A percentile compares a stretch with the other conserved stretches of the same genome.
These are phyloP conservation scores for Ogataea naganishii DNA, from an alignment of 805 yeast species.

Conservation along the genomic window DNA sequence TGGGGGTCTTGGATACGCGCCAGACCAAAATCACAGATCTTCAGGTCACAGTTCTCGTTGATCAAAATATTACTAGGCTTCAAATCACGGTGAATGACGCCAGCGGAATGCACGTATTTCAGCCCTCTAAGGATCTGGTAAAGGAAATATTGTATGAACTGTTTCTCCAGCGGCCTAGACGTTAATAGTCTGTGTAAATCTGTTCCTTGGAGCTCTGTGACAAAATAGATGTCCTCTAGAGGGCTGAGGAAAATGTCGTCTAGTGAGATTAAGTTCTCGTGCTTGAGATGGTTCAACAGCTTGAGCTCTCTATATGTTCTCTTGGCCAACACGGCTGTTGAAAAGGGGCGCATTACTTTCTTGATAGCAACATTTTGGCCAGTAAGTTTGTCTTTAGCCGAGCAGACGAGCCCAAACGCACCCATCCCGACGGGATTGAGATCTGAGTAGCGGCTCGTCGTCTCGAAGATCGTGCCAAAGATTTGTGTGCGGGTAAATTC, in stretches of 20 bases:
- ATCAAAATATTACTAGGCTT: constrained; percentile 87
- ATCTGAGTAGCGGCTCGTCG: constrained; percentile 82
- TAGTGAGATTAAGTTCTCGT: constrained; percentile 86
- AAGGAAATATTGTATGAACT: constrained; percentile 91
- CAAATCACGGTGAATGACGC: constrained; percentile 87
- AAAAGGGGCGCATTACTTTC: constrained; percentile 95
- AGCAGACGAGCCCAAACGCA: constrained; percentile 95
- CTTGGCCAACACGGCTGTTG: constrained; percentile 90
- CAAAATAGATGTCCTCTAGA: constrained; percentile 90
- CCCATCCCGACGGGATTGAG: constrained; percentile 99
- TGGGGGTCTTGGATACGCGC: constrained; percentile 98
- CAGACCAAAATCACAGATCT: constrained; percentile 92
- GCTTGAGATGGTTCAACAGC: constrained; percentile 84
- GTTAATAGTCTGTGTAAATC: constrained; percentile 88
- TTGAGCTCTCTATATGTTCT: constrained; percentile 95
- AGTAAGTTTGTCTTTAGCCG: constrained; percentile 87
- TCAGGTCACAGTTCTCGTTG: constrained; percentile 91
- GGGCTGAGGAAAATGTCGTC: constrained; percentile 94
- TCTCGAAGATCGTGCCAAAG: constrained; percentile 92
- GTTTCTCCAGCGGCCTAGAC: constrained; percentile 90
- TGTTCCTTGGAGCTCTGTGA: constrained; percentile 94
- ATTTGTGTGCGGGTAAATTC: constrained; percentile 71
- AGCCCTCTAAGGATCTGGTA: constrained; percentile 93
- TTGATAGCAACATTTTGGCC: constrained; percentile 93
- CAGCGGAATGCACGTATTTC: constrained; percentile 92